Evolutionary conservation across 345 rosid species (phyloP), one percentile per base, ranked within the genome.

Genomic region (Dimocarpus longan): DNA sequence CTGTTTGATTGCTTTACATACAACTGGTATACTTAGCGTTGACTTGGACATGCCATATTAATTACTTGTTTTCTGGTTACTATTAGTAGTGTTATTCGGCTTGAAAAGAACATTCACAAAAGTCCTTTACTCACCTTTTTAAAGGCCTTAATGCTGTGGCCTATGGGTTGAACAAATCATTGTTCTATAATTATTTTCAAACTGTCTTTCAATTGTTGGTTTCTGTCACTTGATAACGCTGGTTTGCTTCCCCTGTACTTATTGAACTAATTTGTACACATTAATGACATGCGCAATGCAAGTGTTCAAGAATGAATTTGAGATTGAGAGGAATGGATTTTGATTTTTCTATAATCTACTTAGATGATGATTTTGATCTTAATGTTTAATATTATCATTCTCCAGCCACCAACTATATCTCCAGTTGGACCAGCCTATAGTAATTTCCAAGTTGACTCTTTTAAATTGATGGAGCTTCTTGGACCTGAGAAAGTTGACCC

Each of bases 401-500:
- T 77, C 79, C 90, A 93, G 95, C 93, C 88, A 32, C 87, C 95
- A 71, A 84, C 86, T 67, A 82, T 85, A 83, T 82, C 93, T 48
- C 88, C 93, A 15, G 72, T 91, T 87, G 98, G 92, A 81, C 84
- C 92, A 24, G 85, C 85, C 66, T 90, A 89, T 84, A 89, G 76
- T 74, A 89, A 87, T 79, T 92, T 95, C 86, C 97, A 93, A 82
- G 91, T 91, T 70, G 99, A 95, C 84, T 93, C 99, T 5, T 91
- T 92, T 85, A 95, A 92, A 81, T 84, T 93, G 62, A 82, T 95
- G 95, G 99, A 95, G 88, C 96, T 95, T 85, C 97, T 95, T 80
- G 99, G 97, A 80, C 97, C 98, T 1, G 99, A 95, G 82, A 93
- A 89, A 82, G 98, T 95, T 15, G 97, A 95, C 64, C 93, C 97